phyloP scores from a whole-genome alignment of 148 eudicot species.

The Cornus kousa region DNA sequence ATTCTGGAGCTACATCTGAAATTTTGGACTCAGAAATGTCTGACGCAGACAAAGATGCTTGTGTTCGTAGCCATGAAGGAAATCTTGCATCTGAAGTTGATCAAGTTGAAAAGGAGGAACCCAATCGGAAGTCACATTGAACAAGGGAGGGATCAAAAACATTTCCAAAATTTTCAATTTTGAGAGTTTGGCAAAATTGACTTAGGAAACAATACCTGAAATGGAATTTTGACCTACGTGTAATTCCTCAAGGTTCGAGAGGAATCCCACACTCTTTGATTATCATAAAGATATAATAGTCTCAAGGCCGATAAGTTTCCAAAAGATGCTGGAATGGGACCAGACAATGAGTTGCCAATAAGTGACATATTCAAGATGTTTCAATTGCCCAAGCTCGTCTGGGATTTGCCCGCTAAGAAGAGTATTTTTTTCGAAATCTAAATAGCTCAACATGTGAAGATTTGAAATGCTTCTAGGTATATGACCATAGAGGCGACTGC shows the following conservation, averaged over 20 bases:
- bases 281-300: not conserved
- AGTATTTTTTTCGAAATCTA: no score
- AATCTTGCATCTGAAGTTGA: conserved; percentile 2
- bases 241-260: conserved; percentile 13
- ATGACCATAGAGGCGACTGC: no score
- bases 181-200: conserved; percentile 23
- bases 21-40: conserved; percentile 19
- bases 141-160: not conserved
- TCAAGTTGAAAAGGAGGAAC: conserved; percentile 34
- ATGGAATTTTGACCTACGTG: not conserved
- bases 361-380: no score
- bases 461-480: no score
- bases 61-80: conserved; percentile 28
- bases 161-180: conserved; percentile 10
- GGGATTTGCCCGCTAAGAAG: no score
- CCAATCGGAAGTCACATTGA: conserved; percentile 28
- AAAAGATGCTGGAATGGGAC: no score
- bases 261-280: no score
- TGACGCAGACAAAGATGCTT: conserved; percentile 4
- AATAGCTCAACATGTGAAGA: no score
- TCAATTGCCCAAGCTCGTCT: not conserved
- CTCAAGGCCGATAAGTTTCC: conserved; percentile 1
- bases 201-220: conserved; percentile 18
- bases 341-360: no score
- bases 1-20: conserved; percentile 11